Base-by-base conservation (phyloP, 306 rosid species). In the Cucumis cinereus region DNA sequence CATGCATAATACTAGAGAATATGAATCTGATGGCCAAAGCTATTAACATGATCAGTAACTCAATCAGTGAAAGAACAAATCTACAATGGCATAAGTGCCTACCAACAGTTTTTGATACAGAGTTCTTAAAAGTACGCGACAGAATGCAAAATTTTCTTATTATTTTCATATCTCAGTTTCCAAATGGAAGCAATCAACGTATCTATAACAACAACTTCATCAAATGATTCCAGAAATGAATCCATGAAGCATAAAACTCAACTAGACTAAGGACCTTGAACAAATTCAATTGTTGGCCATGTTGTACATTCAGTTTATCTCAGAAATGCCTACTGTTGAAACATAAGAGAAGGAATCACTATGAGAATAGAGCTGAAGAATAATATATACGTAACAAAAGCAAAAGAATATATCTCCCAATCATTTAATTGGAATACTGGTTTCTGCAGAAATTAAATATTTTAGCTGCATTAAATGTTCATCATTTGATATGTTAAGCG, bases 401-500 rank as follows among this genome's bases (percentile, higher is more conserved):
- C 56, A 45, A 75, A 75, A 58, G 38, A 75, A 24, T 26, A 57
- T 60, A 57, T 86, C 86, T 89, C 96, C 73, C 84, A 10, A 33
- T 76, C 73, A 76, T 76, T 33, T 60, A 24, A 60, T 82, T 23
- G 86, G 89, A 74, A 88, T 82, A 72, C 89, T 79, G 76, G 82
- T 86, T 30, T 85, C 89, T 64, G 86, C 81, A 79, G 99, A 90
- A 78, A 88, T 86, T 86, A 95, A 83, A 87, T 89, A 85, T 84
- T 86, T 95, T 85, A 95, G 72, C 91, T 92, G 92, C 86, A 82
- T 80, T 83, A 95, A 86, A 86, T 95, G 98, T 85, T 95, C 99
- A 77, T 95, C 99, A 11, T 90, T 92, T 69, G 99, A 92, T 89
- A 95, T 95, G 85, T 92, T 88, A 81, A 95, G 98, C 0, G 90